A percentile compares a stretch with the other conserved stretches of the same genome.
Evolutionary conservation across 805 yeast species (phyloP).

Genomic region (Starmerella asiatica): DNA sequence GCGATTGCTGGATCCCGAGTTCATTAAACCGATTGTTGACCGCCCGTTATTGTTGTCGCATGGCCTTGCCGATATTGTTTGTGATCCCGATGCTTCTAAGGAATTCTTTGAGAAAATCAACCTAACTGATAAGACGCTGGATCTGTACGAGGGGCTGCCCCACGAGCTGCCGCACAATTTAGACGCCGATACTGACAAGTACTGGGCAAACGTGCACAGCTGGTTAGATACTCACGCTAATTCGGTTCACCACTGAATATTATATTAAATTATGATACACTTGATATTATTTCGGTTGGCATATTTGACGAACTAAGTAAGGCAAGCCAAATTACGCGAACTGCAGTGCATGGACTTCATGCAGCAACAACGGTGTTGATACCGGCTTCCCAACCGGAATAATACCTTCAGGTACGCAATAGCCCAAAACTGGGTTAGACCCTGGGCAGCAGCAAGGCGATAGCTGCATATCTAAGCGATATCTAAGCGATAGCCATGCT

Average conservation of each 20-base stretch:
- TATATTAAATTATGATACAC: no score
- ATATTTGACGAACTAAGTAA: no score
- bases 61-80: slow-evolving; percentile 30
- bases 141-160: slow-evolving; percentile 15
- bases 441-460: no score
- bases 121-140: slow-evolving; percentile 18
- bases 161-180: slow-evolving; percentile 21
- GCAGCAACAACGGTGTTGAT: no score
- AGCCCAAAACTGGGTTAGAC: no score
- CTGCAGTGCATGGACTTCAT: no score
- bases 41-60: slow-evolving; percentile 27
- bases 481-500: no score
- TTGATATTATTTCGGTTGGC: no score
- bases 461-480: no score
- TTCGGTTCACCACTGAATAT: background rate
- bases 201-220: slow-evolving; percentile 10
- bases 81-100: slow-evolving; percentile 15
- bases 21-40: slow-evolving; percentile 23
- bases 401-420: no score
- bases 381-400: no score
- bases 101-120: slow-evolving; percentile 11
- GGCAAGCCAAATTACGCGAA: no score
- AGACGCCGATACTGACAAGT: slow-evolving; percentile 11
- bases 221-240: slow-evolving; percentile 18
- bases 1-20: slow-evolving; percentile 23